Evolutionary conservation across 768 basidiomycete species (phyloP).

Genomic region (Chalciporus piperatus): DNA sequence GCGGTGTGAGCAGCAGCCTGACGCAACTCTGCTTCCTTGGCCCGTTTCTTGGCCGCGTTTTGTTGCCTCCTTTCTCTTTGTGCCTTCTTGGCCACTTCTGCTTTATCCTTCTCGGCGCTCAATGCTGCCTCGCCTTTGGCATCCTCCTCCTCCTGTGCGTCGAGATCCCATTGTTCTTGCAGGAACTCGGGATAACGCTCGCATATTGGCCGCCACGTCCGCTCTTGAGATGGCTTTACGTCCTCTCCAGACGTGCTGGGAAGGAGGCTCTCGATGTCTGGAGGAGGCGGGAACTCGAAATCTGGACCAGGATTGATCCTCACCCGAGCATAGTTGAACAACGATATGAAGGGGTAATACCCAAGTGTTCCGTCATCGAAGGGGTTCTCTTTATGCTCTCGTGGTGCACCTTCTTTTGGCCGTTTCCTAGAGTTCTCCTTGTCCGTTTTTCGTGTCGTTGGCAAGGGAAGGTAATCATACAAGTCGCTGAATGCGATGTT

Average conservation of each 20-base stretch:
- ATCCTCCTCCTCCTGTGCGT: conserved; percentile 73
- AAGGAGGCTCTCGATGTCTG: conserved; percentile 70
- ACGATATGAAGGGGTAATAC: conserved; percentile 92
- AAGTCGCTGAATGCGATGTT: conserved; percentile 83
- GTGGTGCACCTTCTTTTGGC: conserved; percentile 58
- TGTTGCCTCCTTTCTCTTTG: conserved; percentile 51
- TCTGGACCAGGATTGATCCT: conserved; percentile 85
- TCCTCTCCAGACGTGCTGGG: conserved; percentile 32
- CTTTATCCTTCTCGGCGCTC: conserved; percentile 46
- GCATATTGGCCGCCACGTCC: conserved; percentile 73
- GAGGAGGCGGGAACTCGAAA: conserved; percentile 78
- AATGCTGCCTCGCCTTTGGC: conserved; percentile 45
- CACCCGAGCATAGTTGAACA: conserved; percentile 88
- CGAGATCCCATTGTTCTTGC: conserved; percentile 76
- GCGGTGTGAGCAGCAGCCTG: conserved; percentile 23
- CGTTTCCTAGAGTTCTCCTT: conserved; percentile 56
- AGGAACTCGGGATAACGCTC: conserved; percentile 87
- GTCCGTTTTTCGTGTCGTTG: conserved; percentile 56
- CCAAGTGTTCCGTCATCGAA: conserved; percentile 95
- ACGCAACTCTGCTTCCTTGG: conserved; percentile 36
- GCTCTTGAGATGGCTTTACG: conserved; percentile 27
- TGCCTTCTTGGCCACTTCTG: conserved; percentile 32
- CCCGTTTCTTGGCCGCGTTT: conserved; percentile 49
- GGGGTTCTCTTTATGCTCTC: conserved; percentile 76
- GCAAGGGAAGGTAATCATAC: conserved; percentile 86